Percentiles rank a stretch among this genome's conserved stretches.
phyloP scores from a whole-genome alignment of 106 monocot species.

The Triglochin maritima region DNA sequence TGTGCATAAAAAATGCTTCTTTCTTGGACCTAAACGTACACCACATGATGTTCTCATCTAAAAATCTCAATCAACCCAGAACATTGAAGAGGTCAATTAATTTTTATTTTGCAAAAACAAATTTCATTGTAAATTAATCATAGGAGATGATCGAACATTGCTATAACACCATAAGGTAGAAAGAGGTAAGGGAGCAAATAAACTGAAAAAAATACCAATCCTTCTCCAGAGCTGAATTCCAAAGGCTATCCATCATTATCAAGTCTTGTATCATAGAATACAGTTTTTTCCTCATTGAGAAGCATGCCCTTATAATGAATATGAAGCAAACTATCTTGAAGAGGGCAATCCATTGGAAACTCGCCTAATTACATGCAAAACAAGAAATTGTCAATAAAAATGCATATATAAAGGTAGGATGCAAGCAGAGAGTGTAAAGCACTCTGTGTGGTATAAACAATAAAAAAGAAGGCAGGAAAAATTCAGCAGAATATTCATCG shows the following conservation, averaged over 20 bases:
- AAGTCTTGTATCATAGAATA: conserved; percentile 85
- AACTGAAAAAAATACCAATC: conserved; percentile 40
- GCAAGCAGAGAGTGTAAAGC: too few species aligned
- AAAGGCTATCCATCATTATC: conserved; percentile 81
- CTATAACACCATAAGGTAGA: too few species aligned
- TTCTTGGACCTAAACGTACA: too few species aligned
- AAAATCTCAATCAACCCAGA: too few species aligned
- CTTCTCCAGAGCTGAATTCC: conserved; percentile 97
- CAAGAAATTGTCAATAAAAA: background rate
- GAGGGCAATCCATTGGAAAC: conserved; percentile 98
- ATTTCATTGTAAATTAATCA: too few species aligned
- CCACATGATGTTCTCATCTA: too few species aligned
- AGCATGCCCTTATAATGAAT: conserved; percentile 95
- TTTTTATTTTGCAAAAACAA: too few species aligned
- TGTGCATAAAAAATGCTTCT: too few species aligned
- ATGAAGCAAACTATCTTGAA: conserved; percentile 90
- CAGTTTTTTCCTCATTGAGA: conserved; percentile 64
- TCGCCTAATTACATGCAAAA: conserved; percentile 43
- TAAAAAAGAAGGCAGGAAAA: background rate
- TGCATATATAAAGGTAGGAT: too few species aligned
- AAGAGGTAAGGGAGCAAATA: background rate
- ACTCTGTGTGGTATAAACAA: background rate
- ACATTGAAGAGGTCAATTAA: too few species aligned
- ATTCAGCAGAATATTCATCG: background rate
- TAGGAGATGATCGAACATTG: too few species aligned